Base-by-base conservation (phyloP, 768 basidiomycete genomes). In the Amanita polypyramis region DNA sequence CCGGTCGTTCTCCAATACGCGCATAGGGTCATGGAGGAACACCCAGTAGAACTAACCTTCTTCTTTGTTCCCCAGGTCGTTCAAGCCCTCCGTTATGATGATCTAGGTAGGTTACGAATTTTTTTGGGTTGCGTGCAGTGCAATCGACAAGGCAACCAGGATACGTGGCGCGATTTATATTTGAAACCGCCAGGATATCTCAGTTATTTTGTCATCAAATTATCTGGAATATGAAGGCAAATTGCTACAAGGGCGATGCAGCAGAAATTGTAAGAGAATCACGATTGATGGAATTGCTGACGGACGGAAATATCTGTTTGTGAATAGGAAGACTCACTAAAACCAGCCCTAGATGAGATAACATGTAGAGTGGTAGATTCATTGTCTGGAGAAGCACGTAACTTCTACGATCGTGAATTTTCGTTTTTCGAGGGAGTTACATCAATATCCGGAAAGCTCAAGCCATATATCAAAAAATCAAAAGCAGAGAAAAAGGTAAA, bases 161-260 rank as follows among this genome's bases (percentile, higher is more conserved):
- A 14, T 98, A 98, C 65, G 91, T 98, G 23, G 79, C 85, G 50
- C 80, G 82, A 17, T 99, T 97, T 73, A 90, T 98, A 55, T 92
- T 93, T 54, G 94, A 98, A 68, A 96, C 94, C 0, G 85, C 95
- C 5, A 95, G 90, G 66, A 91, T 98, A 45, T 98, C 95, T 1
- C 94, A 95, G 61, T 65, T 92, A 19, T 99, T 99, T 70, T 99
- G 96, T 60, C 96, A 99, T 61, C 96, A 99, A 68, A 98, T 98
- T 54, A 90, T 99, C 52, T 99, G 96, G 96, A 99, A 98, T 62
- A 98, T 98, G 96, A 95, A 95, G 58, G 96, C 96, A 4, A 99
- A 99, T 58, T 92, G 88, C 52, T 96, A 81, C 63, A 90, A 86
- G 57, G 95, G 93, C 57, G 96, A 98, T 58, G 69, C 73, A 5